Conservation (phyloP, 257 asterid genomes). For the Echium plantagineum region DNA sequence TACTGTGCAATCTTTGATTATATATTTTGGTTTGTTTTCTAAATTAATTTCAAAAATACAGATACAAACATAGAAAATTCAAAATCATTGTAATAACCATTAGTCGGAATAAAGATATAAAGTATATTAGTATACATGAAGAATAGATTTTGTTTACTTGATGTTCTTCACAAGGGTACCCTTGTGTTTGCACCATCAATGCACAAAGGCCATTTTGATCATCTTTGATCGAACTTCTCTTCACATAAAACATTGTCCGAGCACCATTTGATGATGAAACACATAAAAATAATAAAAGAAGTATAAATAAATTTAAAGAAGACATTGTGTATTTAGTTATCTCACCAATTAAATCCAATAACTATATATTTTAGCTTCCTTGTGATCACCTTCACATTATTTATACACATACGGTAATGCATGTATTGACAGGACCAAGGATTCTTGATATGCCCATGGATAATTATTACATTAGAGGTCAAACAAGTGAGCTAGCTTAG, state of each 20-base stretch:
- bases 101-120: no score
- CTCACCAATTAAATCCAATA: no score
- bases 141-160: constrained; percentile 18
- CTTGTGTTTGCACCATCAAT: constrained; percentile 37
- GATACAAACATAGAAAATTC: no score
- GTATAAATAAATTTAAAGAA: not conserved
- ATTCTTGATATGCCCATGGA: not conserved
- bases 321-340: no score
- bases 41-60: no score
- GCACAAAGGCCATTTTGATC: constrained; percentile 43
- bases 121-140: no score
- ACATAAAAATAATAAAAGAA: not conserved
- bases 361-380: not conserved
- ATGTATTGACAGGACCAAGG: not conserved
- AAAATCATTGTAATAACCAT: no score
- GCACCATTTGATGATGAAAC: constrained; percentile 3
- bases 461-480: not conserved
- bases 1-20: no score
- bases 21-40: no score
- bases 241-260: not conserved
- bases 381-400: not conserved
- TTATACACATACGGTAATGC: not conserved
- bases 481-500: no score
- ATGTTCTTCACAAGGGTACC: constrained; percentile 60
- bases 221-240: not conserved